Evolutionary conservation across 164 flowering plant species (phyloP).

Genomic region (Macadamia integrifolia): DNA sequence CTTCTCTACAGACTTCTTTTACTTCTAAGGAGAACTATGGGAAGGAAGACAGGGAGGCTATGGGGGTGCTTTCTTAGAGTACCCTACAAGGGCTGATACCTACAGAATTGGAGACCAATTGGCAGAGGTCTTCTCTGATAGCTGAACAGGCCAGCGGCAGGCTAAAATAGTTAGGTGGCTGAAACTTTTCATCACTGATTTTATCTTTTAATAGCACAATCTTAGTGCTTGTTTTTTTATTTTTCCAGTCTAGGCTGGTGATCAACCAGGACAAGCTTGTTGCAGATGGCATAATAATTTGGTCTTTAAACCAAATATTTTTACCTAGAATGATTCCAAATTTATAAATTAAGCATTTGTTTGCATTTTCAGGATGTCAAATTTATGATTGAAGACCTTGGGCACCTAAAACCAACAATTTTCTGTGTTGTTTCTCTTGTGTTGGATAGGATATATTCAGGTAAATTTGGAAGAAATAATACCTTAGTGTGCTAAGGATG

Average conservation of each 20-base stretch:
- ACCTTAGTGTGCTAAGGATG: neutral
- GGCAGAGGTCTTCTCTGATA: constrained; percentile 52
- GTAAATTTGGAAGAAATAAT: constrained; percentile 20
- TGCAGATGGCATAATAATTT: neutral
- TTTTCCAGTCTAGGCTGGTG: neutral
- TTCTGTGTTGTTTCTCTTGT: constrained; percentile 98
- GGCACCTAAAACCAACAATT: constrained; percentile 80
- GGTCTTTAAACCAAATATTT: neutral
- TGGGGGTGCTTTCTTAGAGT: constrained; percentile 70
- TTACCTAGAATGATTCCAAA: neutral
- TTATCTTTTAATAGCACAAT: neutral
- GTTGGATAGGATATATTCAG: constrained; percentile 79
- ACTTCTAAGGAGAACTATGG: constrained; percentile 78
- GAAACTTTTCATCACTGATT: neutral
- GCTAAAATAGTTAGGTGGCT: constrained; percentile 82
- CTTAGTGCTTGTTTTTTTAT: no score
- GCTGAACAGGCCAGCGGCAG: constrained; percentile 77
- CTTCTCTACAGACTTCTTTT: constrained; percentile 58
- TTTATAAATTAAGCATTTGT: constrained; percentile 1
- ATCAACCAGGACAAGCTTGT: neutral
- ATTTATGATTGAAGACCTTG: constrained; percentile 75
- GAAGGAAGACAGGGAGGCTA: constrained; percentile 69
- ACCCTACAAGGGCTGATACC: constrained; percentile 48
- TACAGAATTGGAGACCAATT: constrained; percentile 38
- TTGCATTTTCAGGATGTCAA: constrained; percentile 72